Base-by-base conservation (phyloP, 345 rosid genomes). In the Carallia pectinifolia region DNA sequence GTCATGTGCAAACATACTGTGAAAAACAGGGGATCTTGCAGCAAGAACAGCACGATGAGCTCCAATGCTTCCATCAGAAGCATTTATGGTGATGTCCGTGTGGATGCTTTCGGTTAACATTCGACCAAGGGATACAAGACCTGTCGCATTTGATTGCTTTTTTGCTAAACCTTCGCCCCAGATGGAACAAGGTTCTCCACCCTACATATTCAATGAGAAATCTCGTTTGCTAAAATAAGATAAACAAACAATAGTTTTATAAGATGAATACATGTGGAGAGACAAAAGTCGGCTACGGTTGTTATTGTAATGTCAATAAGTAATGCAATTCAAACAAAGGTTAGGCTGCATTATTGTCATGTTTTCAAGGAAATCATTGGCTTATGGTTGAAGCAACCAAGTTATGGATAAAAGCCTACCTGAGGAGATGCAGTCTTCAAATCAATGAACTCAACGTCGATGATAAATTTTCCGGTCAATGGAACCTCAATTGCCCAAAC, bases 21-120 rank as follows among this genome's bases (percentile, higher is more conserved):
- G 60, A 81, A 94, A 91, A 72, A 95, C 99, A 64, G 99, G 89
- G 5, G 99, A 95, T 69, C 90, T 77, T 2, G 97, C 84, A n/a
- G 99, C 91, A 63, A 94, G 89, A 66, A 94, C 81, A 27, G 99
- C 95, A 2, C 97, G 89, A 68, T 95, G 97, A 31, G 97, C 97
- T 68, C 85, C 89, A 6, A 87, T 85, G 85, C 89, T 95, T 75
- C 99, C 99, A 64, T 80, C 79, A 10, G 90, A 87, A 44, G 93
- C 92, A 66, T 86, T 86, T 50, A 90, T 91, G 7, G 69, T 79
- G 64, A 95, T 87, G 71, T 95, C 99, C 0, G 96, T 81, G 77
- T 91, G 93, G 68, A 95, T 88, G 82, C 87, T 77, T 80, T 95
- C 93, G 54, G 84, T 82, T 68, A 95, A 82, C 99, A 95, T 95